phyloP scores from a whole-genome alignment of 1,284 basidiomycete genomes.

The Ceratobasidium theobromae region DNA sequence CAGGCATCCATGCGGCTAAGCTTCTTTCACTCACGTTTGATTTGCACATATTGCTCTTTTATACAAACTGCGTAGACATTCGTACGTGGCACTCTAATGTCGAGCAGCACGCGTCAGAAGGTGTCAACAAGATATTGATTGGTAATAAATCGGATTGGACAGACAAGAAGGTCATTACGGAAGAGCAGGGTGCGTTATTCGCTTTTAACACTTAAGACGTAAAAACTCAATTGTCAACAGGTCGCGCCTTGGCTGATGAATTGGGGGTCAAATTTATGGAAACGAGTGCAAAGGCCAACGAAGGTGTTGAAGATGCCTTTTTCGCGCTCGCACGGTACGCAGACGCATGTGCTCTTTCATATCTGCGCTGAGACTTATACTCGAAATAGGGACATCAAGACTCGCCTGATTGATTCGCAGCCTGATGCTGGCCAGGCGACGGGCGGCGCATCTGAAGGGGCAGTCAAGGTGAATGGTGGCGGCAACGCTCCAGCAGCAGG shows the following conservation, averaged over 20 bases:
- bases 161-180: conserved; percentile 91
- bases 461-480: conserved; percentile 31
- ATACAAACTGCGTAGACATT: conserved; percentile 88
- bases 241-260: conserved; percentile 79
- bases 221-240: conserved; percentile 18
- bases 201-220: conserved; percentile 22
- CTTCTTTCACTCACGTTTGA: neutral
- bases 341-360: neutral
- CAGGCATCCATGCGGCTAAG: conserved; percentile 15
- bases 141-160: conserved; percentile 99
- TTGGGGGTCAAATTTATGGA: conserved; percentile 96
- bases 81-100: conserved; percentile 99
- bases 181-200: conserved; percentile 59
- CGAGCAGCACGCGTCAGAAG: conserved; percentile 98
- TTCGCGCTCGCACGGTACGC: conserved; percentile 88
- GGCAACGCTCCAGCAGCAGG: conserved; percentile 1
- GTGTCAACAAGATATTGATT: conserved; percentile 98
- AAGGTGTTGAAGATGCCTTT: conserved; percentile 98
- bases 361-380: conserved; percentile 28
- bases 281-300: conserved; percentile 96
- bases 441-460: conserved; percentile 15
- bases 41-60: no score
- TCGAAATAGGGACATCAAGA: conserved; percentile 84
- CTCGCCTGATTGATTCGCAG: conserved; percentile 93
- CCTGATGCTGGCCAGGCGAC: conserved; percentile 55